Conservation (phyloP, 2,329 filamentous ascomycete species). For the Cladosporium sp. region DNA sequence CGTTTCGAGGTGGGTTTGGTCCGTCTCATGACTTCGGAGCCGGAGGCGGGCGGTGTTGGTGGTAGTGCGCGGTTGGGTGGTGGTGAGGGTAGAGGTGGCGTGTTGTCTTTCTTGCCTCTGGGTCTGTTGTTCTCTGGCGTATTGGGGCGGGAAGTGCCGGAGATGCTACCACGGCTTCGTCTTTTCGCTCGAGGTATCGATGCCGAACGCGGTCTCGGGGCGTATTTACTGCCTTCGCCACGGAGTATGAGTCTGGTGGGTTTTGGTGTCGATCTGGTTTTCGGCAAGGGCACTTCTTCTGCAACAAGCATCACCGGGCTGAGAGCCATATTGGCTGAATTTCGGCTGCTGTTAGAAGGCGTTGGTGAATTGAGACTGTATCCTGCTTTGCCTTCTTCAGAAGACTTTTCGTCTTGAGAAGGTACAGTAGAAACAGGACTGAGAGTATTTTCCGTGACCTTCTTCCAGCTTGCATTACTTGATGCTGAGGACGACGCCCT, state of each 20-base stretch:
- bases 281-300: conserved; percentile 29
- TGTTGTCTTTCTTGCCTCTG: conserved; percentile 21
- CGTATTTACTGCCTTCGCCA: conserved; percentile 25
- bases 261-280: conserved; percentile 22
- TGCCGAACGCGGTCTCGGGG: conserved; percentile 29
- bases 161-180: conserved; percentile 18
- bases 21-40: conserved; percentile 21
- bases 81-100: conserved; percentile 30
- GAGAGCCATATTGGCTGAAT: conserved; percentile 17
- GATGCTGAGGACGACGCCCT: conserved; percentile 26
- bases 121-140: conserved; percentile 11
- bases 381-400: conserved; percentile 21
- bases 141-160: conserved; percentile 14
- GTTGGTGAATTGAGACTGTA: conserved; percentile 26
- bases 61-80: conserved; percentile 31
- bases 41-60: conserved; percentile 31
- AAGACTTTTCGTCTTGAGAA: conserved; percentile 19
- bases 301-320: conserved; percentile 34
- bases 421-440: conserved; percentile 28
- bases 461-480: conserved; percentile 28
- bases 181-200: conserved; percentile 25
- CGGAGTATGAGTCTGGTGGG: conserved; percentile 27
- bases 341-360: conserved; percentile 16
- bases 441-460: conserved; percentile 24
- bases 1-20: neutral